Evolutionary conservation across 2,329 filamentous ascomycete species (phyloP).

Genomic region (Neoascochyta sp.): DNA sequence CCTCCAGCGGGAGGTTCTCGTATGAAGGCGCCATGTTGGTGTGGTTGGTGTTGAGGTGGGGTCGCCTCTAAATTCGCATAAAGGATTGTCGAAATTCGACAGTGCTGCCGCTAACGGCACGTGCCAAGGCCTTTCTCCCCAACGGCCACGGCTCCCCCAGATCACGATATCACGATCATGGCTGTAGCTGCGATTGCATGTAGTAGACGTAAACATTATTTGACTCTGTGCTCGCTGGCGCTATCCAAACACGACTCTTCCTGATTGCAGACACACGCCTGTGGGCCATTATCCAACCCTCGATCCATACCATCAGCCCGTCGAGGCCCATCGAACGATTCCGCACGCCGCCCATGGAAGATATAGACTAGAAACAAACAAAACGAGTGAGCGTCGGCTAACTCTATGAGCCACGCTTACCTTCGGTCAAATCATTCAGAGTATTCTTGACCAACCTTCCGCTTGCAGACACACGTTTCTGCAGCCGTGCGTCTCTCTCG

Average conservation of each 20-base stretch:
- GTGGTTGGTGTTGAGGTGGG: conserved; percentile 17
- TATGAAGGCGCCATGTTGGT: conserved; percentile 86
- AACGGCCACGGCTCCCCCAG: no score
- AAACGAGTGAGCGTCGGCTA: conserved; percentile 28
- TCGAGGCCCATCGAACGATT: conserved; percentile 29
- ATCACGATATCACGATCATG: no score
- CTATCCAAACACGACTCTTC: no score
- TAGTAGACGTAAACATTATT: no score
- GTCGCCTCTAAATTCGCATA: conserved; percentile 13
- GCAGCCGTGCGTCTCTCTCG: conserved; percentile 36
- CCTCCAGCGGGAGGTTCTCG: conserved; percentile 79
- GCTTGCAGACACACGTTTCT: conserved; percentile 40
- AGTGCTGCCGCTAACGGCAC: conserved; percentile 21
- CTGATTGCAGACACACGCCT: no score
- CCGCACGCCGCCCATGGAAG: conserved; percentile 32
- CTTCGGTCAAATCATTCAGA: conserved; percentile 27
- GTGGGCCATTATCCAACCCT: no score
- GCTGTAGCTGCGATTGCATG: no score
- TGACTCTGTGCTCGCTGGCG: no score
- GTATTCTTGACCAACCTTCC: conserved; percentile 41
- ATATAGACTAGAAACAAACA: conserved; percentile 32
- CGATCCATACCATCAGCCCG: conserved; percentile 21
- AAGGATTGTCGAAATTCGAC: conserved; percentile 21
- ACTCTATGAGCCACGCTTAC: conserved; percentile 34
- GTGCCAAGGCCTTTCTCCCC: no score